These are phyloP conservation scores for Yamadazyma insecticola DNA, from an alignment of 805 yeast genomes.

Conservation along the genomic window DNA sequence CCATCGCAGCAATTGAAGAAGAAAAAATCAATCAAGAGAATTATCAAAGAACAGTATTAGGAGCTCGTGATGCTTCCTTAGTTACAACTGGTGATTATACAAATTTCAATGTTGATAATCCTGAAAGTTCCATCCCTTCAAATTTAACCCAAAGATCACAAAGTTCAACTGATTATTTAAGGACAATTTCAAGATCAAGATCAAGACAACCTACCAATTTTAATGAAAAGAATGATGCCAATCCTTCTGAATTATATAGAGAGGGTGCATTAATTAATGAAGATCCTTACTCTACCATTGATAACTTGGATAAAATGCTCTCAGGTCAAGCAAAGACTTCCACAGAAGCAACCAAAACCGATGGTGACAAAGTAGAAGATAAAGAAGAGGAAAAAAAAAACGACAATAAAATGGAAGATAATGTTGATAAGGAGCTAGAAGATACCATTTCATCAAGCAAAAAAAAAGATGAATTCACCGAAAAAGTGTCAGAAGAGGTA, in stretches of 20 bases:
- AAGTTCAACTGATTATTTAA: constrained; percentile 49
- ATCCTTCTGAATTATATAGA: constrained; percentile 38
- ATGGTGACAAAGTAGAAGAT: neutral
- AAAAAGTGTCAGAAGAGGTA: neutral
- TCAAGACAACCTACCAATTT: constrained; percentile 33
- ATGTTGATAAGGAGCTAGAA: constrained; percentile 7
- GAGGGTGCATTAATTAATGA: constrained; percentile 56
- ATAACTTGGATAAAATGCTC: constrained; percentile 43
- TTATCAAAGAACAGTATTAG: constrained; percentile 12
- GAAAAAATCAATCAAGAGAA: constrained; percentile 13
- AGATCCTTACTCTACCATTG: constrained; percentile 45
- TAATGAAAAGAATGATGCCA: constrained; percentile 27
- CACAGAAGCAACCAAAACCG: constrained; percentile 3
- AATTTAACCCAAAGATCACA: constrained; percentile 51
- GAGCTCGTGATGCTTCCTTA: constrained; percentile 33
- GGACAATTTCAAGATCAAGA: constrained; percentile 63
- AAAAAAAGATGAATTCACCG: constrained; percentile 1
- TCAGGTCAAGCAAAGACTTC: constrained; percentile 2
- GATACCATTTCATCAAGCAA: neutral
- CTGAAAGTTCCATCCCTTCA: constrained; percentile 50
- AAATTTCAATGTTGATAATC: constrained; percentile 37
- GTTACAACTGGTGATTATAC: constrained; percentile 45
- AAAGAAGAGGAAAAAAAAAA: constrained; percentile 2
- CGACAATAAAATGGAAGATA: constrained; percentile 6
- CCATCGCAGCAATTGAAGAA: constrained; percentile 41